Percentiles rank a stretch among this genome's conserved stretches.
Evolutionary conservation across 2,329 filamentous ascomycete species (phyloP).

Genomic region (Zymoseptoria crescenta): DNA sequence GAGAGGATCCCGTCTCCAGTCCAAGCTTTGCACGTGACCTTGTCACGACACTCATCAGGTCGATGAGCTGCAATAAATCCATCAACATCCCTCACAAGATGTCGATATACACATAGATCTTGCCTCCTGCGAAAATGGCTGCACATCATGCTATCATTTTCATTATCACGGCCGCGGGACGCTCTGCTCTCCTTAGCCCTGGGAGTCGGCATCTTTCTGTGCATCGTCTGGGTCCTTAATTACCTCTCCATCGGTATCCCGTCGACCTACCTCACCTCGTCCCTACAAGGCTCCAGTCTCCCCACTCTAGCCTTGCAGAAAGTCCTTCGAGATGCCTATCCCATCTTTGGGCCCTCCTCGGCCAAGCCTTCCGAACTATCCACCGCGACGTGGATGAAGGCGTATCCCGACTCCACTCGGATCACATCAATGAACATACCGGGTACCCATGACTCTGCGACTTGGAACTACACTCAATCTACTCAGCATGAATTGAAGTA

Average conservation of each 20-base stretch:
- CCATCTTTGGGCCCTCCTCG: constrained; percentile 34
- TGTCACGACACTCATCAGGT: background rate
- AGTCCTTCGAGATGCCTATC: constrained; percentile 35
- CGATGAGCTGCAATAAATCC: no score
- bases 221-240: background rate
- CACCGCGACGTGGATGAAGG: constrained; percentile 41
- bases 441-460: constrained; percentile 44
- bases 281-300: background rate
- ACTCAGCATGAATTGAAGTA: constrained; percentile 36
- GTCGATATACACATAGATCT: background rate
- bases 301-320: constrained; percentile 34
- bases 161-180: background rate
- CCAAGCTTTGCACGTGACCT: background rate
- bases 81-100: background rate
- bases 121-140: background rate
- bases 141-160: background rate
- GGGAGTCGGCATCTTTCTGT: background rate
- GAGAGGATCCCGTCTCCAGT: no score
- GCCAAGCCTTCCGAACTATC: constrained; percentile 3
- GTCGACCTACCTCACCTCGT: background rate
- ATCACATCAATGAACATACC: constrained; percentile 45
- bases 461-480: constrained; percentile 44
- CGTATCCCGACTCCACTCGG: constrained; percentile 35
- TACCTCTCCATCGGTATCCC: background rate
- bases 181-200: background rate